Conservation (phyloP, 106 monocot genomes). For the Cymbidium sinense region DNA sequence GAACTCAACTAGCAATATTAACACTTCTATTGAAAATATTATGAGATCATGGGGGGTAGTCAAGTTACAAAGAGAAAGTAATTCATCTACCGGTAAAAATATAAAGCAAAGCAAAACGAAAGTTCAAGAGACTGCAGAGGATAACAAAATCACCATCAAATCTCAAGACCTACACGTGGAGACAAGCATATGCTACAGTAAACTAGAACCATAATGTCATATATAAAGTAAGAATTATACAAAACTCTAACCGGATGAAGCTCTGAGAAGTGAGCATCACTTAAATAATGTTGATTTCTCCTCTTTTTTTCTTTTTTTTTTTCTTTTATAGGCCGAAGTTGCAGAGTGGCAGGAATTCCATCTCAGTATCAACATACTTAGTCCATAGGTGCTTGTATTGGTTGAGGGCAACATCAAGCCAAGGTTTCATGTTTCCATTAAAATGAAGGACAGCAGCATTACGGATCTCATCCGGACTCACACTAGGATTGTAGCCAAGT, state of each 20-base stretch:
- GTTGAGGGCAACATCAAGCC: conserved; percentile 93
- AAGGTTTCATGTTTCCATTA: conserved; percentile 93
- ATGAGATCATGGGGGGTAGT: no score
- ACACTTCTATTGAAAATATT: no score
- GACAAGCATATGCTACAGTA: not conserved
- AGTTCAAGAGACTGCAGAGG: not conserved
- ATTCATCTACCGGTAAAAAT: not conserved
- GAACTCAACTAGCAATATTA: no score
- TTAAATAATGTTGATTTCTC: not conserved
- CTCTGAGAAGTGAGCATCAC: not conserved
- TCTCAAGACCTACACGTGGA: not conserved
- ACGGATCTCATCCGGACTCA: conserved; percentile 62
- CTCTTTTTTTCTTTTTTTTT: not conserved
- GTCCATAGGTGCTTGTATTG: conserved; percentile 95
- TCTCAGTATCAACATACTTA: conserved; percentile 86
- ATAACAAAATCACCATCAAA: not conserved
- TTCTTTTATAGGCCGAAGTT: conserved; percentile 70
- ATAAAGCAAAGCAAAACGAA: not conserved
- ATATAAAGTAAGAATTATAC: not conserved
- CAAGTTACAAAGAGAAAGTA: no score
- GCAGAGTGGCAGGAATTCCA: conserved; percentile 89
- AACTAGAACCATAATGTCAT: not conserved
- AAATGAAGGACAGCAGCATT: conserved; percentile 83
- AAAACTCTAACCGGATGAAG: not conserved
- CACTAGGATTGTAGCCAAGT: conserved; percentile 85